These are phyloP conservation scores for Aureobasidium sp. DNA, from an alignment of 2,329 filamentous ascomycete genomes.

Conservation along the genomic window DNA sequence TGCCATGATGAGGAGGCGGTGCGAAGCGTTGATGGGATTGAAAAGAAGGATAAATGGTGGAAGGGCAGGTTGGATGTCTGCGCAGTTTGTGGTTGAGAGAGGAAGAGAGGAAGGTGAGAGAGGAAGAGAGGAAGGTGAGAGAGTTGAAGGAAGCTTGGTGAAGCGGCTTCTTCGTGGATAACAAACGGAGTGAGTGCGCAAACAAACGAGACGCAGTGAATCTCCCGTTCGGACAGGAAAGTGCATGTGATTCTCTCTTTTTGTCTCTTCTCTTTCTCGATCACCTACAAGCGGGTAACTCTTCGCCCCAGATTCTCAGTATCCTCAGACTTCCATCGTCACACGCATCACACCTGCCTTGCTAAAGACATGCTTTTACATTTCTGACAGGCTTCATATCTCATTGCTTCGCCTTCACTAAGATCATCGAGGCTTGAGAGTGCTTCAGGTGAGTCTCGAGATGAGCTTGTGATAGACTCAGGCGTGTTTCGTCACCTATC, in stretches of 20 bases:
- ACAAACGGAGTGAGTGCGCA: slow-evolving; percentile 1
- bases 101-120: neutral
- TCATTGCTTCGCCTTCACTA: neutral
- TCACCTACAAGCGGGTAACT: neutral
- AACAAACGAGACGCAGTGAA: neutral
- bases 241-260: neutral
- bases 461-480: neutral
- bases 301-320: neutral
- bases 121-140: neutral
- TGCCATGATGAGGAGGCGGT: neutral
- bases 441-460: neutral
- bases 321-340: neutral
- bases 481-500: neutral
- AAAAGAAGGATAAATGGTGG: neutral
- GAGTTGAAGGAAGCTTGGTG: neutral
- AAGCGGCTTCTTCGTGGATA: neutral
- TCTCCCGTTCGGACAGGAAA: neutral
- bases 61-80: neutral
- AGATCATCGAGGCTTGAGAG: neutral
- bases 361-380: neutral
- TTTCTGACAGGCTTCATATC: neutral
- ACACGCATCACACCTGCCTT: neutral
- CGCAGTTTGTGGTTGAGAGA: neutral
- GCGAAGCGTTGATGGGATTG: neutral
- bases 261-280: too few relatives aligned